A percentile compares a stretch with the other conserved stretches of the same genome.
phyloP scores from a whole-genome alignment of 805 yeast species.

The Starmerella floris region DNA sequence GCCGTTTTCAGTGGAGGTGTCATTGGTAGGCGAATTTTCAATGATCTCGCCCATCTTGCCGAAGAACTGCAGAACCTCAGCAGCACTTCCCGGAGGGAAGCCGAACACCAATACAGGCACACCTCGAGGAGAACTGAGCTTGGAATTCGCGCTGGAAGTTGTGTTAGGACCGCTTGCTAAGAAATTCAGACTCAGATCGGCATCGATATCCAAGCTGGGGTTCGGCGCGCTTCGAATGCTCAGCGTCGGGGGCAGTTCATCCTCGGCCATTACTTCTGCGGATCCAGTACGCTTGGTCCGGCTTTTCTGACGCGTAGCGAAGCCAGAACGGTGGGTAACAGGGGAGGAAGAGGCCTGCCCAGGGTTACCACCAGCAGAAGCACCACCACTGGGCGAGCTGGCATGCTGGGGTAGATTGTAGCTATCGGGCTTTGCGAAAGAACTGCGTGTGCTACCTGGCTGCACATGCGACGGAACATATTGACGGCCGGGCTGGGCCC shows the following conservation, averaged over 20 bases:
- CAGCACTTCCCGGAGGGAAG: conserved; percentile 64
- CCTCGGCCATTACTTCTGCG: conserved; percentile 4
- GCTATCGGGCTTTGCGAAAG: conserved; percentile 18
- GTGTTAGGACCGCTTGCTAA: background rate
- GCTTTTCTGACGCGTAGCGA: conserved; percentile 11
- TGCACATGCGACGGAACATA: conserved; percentile 20
- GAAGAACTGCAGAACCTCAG: conserved; percentile 55
- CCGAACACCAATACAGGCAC: conserved; percentile 72
- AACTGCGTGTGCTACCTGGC: conserved; percentile 18
- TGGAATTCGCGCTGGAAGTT: too few relatives aligned
- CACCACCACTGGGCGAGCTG: background rate
- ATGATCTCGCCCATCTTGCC: conserved; percentile 65
- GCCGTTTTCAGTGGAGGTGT: conserved; percentile 18
- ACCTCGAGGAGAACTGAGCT: background rate
- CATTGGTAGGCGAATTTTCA: conserved; percentile 35
- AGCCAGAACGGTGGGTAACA: conserved; percentile 6
- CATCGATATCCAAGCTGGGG: background rate
- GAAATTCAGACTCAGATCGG: background rate
- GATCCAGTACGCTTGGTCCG: conserved; percentile 5
- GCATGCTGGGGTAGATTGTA: conserved; percentile 2
- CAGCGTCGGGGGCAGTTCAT: conserved; percentile 17
- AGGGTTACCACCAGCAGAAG: background rate
- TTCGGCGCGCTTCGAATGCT: conserved; percentile 9
- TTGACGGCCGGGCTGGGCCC: conserved; percentile 17
- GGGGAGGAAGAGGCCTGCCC: background rate